Evolutionary conservation across 805 yeast genomes (phyloP).

Genomic region (Ogataea thermomethanolica): DNA sequence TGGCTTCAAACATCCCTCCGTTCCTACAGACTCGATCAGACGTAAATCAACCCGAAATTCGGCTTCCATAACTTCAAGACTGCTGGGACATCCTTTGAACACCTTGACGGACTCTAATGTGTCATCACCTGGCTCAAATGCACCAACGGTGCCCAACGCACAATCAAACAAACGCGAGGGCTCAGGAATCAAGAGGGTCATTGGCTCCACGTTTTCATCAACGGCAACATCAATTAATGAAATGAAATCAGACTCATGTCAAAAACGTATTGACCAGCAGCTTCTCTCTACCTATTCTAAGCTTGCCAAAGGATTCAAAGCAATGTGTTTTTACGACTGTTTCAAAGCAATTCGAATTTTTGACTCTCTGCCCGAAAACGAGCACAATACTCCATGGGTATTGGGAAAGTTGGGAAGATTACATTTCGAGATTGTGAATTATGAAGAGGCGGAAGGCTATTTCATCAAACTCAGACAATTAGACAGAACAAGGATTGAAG

Average conservation of each 20-base stretch:
- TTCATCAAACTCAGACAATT: slow-evolving; percentile 59
- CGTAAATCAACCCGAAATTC: slow-evolving; percentile 27
- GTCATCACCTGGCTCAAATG: slow-evolving; percentile 12
- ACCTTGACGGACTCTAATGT: slow-evolving; percentile 24
- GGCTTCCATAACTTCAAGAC: slow-evolving; percentile 30
- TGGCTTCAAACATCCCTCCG: slow-evolving; percentile 25
- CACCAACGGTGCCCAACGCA: slow-evolving; percentile 7
- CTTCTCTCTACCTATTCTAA: slow-evolving; percentile 46
- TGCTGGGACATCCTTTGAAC: slow-evolving; percentile 26
- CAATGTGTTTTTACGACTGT: slow-evolving; percentile 67
- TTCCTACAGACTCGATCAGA: slow-evolving; percentile 23
- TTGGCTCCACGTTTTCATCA: slow-evolving; percentile 22
- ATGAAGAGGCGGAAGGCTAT: slow-evolving; percentile 65
- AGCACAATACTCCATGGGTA: slow-evolving; percentile 79
- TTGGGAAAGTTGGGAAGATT: slow-evolving; percentile 73
- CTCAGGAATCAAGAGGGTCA: slow-evolving; percentile 23
- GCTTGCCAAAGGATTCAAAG: slow-evolving; percentile 59
- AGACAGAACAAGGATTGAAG: slow-evolving; percentile 77
- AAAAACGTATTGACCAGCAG: slow-evolving; percentile 34
- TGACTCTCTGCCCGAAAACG: slow-evolving; percentile 58
- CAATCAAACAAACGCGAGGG: slow-evolving; percentile 14
- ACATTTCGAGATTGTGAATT: slow-evolving; percentile 84
- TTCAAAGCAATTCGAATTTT: slow-evolving; percentile 72
- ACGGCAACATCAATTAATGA: slow-evolving; percentile 7
- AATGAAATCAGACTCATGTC: slow-evolving; percentile 10